Conservation (phyloP, 2,329 filamentous ascomycete species). For the Aspergillus brasiliensis region DNA sequence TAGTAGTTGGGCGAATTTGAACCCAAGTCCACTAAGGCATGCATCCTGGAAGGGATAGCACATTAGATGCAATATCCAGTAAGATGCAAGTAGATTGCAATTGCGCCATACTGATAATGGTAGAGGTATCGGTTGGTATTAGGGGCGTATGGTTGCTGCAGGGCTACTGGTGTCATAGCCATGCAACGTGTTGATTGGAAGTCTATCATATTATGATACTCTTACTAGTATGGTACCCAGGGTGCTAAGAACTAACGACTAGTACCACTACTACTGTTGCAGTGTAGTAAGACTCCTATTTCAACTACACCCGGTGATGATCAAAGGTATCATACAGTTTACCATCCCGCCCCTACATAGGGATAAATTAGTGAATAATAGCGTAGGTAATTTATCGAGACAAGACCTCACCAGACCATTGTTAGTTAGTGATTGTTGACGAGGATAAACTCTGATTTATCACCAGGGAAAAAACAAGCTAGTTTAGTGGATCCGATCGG, state of each 20-base stretch:
- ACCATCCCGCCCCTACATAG: not conserved
- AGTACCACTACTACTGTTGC: too few species aligned
- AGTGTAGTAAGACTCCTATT: too few species aligned
- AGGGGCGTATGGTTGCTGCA: not conserved
- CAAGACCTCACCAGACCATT: not conserved
- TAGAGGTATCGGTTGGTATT: not conserved
- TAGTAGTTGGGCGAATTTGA: not conserved
- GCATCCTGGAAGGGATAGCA: slow-evolving; percentile 5
- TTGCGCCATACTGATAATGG: too few species aligned
- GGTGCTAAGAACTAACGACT: not conserved
- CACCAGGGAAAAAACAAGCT: slow-evolving; percentile 16
- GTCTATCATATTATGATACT: not conserved
- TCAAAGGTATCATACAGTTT: not conserved
- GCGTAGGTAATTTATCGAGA: not conserved
- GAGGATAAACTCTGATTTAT: slow-evolving; percentile 9
- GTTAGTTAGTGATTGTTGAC: not conserved
- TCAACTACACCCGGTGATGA: too few species aligned
- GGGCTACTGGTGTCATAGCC: not conserved
- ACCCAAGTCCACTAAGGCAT: not conserved
- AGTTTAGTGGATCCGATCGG: slow-evolving; percentile 28
- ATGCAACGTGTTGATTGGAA: not conserved
- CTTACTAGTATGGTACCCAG: not conserved
- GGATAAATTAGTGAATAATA: not conserved
- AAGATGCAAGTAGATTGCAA: not conserved
- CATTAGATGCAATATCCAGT: not conserved